Evolutionary conservation across 805 yeast genomes (phyloP), one percentile per base, ranked within the genome.

Genomic region (Candida coleopterorum): DNA sequence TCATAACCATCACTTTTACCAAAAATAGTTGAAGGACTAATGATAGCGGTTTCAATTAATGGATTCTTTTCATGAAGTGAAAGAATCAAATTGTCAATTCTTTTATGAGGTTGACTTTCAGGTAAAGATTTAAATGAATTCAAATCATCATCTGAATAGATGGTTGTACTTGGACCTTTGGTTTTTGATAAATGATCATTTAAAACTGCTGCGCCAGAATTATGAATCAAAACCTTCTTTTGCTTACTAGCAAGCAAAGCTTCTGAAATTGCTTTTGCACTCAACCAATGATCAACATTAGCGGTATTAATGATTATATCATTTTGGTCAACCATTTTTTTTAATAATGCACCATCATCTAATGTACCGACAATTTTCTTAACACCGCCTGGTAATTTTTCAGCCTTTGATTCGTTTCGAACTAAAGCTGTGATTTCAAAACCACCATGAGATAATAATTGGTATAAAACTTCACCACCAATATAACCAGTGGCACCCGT

Each of bases 401-500:
- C 45, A 8, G 52, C 49, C 37, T 54, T 55, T 21, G 32, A 45
- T 16, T 44, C 40, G 17, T 44, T 26, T 24, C 63, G 38, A 15
- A 55, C 57, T 14, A 57, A 37, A 2, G 54, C 59, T 5, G 52
- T 44, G 5, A 59, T 38, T 7, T 41, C 43, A 18, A 40, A 51
- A 28, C 43, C 41, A 12, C 41, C 29, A 12, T 37, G 32, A 10
- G 43, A 29, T n/a, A 56, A 38, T 9, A 59, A 33, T 35, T 51
- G 46, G 43, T 49, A 43, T 9, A 58, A 15, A 16, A 32, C 28
- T 32, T 32, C 34, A 23, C 34, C 34, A 9, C 34, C 34, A 23
- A 32, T 32, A 40, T 48, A 57, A n/a, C 63, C 63, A 4, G 62
- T 57, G n/a, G 62, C 62, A n/a, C 65, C 64, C 8, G 57, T 47